Percentiles rank a stretch among this genome's conserved stretches.
These are phyloP conservation scores for Ceratobasidium sp. DNA, from an alignment of 1,284 basidiomycete genomes.

Conservation along the genomic window DNA sequence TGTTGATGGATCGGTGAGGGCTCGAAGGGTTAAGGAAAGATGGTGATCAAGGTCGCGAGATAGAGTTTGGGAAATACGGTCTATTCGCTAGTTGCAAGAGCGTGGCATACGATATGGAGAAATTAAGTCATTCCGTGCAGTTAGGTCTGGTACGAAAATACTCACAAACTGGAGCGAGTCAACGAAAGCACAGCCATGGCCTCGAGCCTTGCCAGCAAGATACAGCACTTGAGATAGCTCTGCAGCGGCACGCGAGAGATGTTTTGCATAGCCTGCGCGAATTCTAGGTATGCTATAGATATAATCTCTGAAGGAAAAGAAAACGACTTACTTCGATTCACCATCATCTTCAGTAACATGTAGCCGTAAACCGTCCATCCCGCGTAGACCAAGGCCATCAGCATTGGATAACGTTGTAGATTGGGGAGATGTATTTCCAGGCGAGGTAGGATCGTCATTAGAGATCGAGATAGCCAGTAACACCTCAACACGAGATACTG, in stretches of 20 bases:
- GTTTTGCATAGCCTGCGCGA: constrained; percentile 79
- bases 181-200: constrained; percentile 81
- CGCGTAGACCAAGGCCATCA: constrained; percentile 47
- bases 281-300: constrained; percentile 58
- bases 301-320: constrained; percentile 7
- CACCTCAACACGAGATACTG: constrained; percentile 83
- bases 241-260: constrained; percentile 84
- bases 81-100: constrained; percentile 71
- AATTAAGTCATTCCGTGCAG: background rate
- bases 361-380: constrained; percentile 46
- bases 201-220: constrained; percentile 83
- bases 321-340: constrained; percentile 51
- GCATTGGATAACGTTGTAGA: constrained; percentile 26
- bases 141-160: constrained; percentile 54
- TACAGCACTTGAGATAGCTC: constrained; percentile 96
- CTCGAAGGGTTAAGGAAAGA: constrained; percentile 70
- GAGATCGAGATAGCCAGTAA: constrained; percentile 76
- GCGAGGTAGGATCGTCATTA: constrained; percentile 55
- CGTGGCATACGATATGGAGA: background rate
- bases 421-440: constrained; percentile 9
- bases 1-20: constrained; percentile 59
- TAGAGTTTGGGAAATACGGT: constrained; percentile 81
- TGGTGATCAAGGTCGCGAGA: constrained; percentile 86
- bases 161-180: constrained; percentile 88
- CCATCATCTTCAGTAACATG: constrained; percentile 53